Evolutionary conservation across 169 alveolate genomes (phyloP).

Genomic region (Besnoitia besnoiti): DNA sequence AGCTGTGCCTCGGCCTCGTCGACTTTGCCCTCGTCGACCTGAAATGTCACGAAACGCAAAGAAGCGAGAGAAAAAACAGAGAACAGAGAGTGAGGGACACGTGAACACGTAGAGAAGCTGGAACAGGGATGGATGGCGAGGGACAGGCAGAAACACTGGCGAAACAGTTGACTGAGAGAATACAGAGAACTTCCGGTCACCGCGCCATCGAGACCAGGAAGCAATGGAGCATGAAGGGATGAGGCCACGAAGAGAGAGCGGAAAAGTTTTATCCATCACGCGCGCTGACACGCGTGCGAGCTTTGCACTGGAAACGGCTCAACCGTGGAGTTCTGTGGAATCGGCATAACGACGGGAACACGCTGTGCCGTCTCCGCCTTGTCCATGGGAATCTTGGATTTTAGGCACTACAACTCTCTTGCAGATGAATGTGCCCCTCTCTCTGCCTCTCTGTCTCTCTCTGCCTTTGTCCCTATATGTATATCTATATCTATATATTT

Average conservation of each 20-base stretch:
- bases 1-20: constrained; percentile 81
- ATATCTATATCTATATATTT: neutral
- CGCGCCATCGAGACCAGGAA: neutral
- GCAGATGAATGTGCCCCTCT: neutral
- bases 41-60: neutral
- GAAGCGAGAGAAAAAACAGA: neutral
- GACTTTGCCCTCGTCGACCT: constrained; percentile 67
- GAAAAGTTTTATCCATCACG: too few relatives aligned
- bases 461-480: neutral
- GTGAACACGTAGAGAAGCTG: neutral
- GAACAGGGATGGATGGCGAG: neutral
- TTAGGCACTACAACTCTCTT: too few relatives aligned
- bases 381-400: too few relatives aligned
- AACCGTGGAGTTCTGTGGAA: too few relatives aligned
- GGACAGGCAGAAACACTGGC: neutral
- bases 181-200: neutral
- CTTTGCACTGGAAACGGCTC: too few relatives aligned
- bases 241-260: neutral
- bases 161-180: neutral
- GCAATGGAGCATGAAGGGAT: neutral
- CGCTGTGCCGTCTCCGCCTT: too few relatives aligned
- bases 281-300: too few relatives aligned
- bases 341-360: too few relatives aligned
- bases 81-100: neutral
- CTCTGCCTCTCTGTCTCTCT: neutral